These are phyloP conservation scores for Mycena rebaudengoi DNA, from an alignment of 768 basidiomycete species.

Conservation along the genomic window DNA sequence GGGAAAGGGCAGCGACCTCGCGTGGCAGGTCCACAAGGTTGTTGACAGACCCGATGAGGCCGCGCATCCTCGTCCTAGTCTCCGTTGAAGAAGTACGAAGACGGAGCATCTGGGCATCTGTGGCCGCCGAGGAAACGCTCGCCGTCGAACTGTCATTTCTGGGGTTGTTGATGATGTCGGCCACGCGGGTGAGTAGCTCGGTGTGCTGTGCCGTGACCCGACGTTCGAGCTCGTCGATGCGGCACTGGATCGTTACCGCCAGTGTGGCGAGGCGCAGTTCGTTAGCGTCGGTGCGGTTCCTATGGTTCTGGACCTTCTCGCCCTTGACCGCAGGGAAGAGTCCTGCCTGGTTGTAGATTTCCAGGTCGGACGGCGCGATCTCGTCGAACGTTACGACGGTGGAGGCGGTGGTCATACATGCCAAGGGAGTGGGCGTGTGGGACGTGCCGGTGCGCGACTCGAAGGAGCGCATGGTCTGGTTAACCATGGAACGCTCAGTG, in stretches of 20 bases:
- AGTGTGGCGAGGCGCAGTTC: not conserved
- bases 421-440: too few species aligned
- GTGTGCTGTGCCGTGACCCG: not conserved
- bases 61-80: not conserved
- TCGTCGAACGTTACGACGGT: not conserved
- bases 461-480: too few species aligned
- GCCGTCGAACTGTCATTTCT: not conserved
- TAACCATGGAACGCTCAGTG: too few species aligned
- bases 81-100: too few species aligned
- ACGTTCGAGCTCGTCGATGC: not conserved
- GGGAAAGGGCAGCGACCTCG: not conserved
- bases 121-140: not conserved
- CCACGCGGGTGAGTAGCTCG: not conserved
- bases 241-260: not conserved
- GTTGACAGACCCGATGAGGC: not conserved
- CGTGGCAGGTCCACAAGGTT: not conserved
- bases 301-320: not conserved
- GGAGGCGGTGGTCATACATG: too few species aligned
- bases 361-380: not conserved
- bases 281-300: not conserved
- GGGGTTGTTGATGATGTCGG: not conserved
- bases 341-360: not conserved
- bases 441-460: too few species aligned
- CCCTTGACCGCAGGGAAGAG: not conserved
- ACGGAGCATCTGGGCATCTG: too few species aligned